These are phyloP conservation scores for Bacterosira constricta DNA, from an alignment of 108 stramenopile genomes.

Conservation along the genomic window DNA sequence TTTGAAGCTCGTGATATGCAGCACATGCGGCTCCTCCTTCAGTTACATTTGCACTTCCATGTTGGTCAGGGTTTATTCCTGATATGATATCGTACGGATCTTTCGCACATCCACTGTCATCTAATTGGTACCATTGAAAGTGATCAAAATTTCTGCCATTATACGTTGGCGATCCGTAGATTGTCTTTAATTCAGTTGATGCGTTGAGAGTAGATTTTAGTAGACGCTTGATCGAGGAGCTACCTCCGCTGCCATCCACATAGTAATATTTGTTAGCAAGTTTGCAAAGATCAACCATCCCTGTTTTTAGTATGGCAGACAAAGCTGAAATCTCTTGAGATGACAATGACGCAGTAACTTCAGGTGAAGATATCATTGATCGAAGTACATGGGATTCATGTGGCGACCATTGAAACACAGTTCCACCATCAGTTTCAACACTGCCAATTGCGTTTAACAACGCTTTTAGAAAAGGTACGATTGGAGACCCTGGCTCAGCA, in stretches of 20 bases:
- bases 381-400: constrained; percentile 55
- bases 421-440: constrained; percentile 25
- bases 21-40: constrained; percentile 45
- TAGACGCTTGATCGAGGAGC: constrained; percentile 53
- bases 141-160: constrained; percentile 47
- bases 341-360: constrained; percentile 33
- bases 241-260: constrained; percentile 56
- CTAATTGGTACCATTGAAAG: constrained; percentile 55
- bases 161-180: constrained; percentile 48
- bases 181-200: constrained; percentile 25
- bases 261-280: constrained; percentile 47
- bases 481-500: constrained; percentile 39
- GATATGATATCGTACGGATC: constrained; percentile 55
- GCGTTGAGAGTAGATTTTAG: constrained; percentile 48
- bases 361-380: constrained; percentile 16
- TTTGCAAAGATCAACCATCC: constrained; percentile 55
- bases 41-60: constrained; percentile 16
- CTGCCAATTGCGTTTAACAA: constrained; percentile 24
- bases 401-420: constrained; percentile 58
- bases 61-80: constrained; percentile 13
- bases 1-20: constrained; percentile 44
- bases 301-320: constrained; percentile 34
- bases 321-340: constrained; percentile 21
- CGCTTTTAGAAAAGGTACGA: constrained; percentile 40
- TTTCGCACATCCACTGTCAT: constrained; percentile 19